Evolutionary conservation across 2,329 filamentous ascomycete species (phyloP).

Genomic region (Sphaerulina populicola): DNA sequence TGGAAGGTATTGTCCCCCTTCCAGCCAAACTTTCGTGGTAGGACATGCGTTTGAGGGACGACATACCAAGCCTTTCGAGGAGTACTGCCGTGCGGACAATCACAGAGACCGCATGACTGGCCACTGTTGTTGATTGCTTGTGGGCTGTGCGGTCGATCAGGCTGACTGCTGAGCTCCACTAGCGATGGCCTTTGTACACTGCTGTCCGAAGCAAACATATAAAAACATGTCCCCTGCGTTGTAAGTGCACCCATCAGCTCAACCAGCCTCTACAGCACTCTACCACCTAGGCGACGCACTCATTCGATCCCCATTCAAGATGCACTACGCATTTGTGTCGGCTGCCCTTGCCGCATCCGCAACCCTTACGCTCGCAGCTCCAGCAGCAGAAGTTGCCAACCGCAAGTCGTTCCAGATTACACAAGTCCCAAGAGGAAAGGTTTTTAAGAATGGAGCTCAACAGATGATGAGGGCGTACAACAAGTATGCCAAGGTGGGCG

Average conservation of each 20-base stretch:
- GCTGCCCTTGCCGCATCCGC: constrained; percentile 28
- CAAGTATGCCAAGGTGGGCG: constrained; percentile 32
- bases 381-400: constrained; percentile 21
- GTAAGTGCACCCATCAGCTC: not conserved
- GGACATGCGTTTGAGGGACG: constrained; percentile 1
- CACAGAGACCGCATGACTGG: constrained; percentile 19
- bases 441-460: constrained; percentile 34
- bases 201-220: constrained; percentile 8
- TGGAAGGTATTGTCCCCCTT: constrained; percentile 13
- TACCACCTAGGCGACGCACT: constrained; percentile 5
- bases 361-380: constrained; percentile 26
- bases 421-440: constrained; percentile 27
- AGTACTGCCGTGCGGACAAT: constrained; percentile 16
- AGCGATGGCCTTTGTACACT: not conserved
- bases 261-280: not conserved
- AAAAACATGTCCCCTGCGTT: constrained; percentile 6
- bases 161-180: constrained; percentile 5
- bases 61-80: constrained; percentile 12
- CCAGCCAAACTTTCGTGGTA: constrained; percentile 1
- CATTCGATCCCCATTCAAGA: constrained; percentile 17
- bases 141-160: constrained; percentile 22
- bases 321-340: constrained; percentile 25
- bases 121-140: constrained; percentile 22
- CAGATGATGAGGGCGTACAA: constrained; percentile 36
- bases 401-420: constrained; percentile 25